Evolutionary conservation across 2,329 filamentous ascomycete genomes (phyloP).

Genomic region (Hymenoscyphus infarciens): DNA sequence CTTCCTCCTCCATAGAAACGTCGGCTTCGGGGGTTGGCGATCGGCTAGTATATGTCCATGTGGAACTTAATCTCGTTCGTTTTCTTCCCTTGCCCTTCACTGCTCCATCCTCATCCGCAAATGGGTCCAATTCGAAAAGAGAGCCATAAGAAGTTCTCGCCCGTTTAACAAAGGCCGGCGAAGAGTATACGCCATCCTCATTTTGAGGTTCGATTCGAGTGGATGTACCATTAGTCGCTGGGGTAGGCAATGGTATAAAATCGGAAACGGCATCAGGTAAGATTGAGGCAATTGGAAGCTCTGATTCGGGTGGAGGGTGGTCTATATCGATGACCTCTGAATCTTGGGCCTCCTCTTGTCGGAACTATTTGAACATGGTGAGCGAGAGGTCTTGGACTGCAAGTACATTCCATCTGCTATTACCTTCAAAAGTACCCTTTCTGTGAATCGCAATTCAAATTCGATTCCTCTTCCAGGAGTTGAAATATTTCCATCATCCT

Average conservation of each 20-base stretch:
- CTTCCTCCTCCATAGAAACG: conserved; percentile 16
- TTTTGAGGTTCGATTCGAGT: conserved; percentile 38
- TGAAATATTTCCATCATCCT: conserved; percentile 35
- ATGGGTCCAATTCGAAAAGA: conserved; percentile 59
- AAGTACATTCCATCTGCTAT: conserved; percentile 10
- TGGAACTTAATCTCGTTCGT: conserved; percentile 62
- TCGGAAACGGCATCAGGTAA: conserved; percentile 16
- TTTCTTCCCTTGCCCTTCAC: conserved; percentile 62
- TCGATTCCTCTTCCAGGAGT: conserved; percentile 51
- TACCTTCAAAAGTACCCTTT: conserved; percentile 48
- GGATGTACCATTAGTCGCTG: conserved; percentile 25
- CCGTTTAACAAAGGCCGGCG: conserved; percentile 76
- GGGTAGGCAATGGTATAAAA: conserved; percentile 23
- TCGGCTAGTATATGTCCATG: conserved; percentile 70
- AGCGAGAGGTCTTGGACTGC: conserved; percentile 16
- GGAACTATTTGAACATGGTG: conserved; percentile 39
- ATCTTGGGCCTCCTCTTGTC: conserved; percentile 45
- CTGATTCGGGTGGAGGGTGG: conserved; percentile 34
- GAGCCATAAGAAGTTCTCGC: conserved; percentile 66
- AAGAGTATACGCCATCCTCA: conserved; percentile 58
- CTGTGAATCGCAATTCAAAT: conserved; percentile 56
- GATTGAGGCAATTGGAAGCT: conserved; percentile 22
- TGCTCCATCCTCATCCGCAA: conserved; percentile 63
- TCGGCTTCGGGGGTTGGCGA: conserved; percentile 63
- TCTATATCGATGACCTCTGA: conserved; percentile 52